These are phyloP conservation scores for Trichosporon ovoides DNA, from an alignment of 1,284 basidiomycete genomes.

Conservation along the genomic window DNA sequence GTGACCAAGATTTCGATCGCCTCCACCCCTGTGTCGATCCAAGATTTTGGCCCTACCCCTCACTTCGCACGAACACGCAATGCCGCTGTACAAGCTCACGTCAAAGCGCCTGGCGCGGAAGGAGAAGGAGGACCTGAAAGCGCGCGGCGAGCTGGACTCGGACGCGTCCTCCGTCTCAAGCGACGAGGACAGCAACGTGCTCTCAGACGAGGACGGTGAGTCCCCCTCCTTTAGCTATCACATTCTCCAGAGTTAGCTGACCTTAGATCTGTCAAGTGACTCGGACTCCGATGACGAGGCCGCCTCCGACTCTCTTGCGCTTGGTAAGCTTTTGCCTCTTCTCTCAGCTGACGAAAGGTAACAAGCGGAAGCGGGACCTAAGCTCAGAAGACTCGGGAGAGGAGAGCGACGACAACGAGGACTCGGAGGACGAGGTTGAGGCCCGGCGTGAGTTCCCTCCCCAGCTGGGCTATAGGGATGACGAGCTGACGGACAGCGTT, in stretches of 20 bases:
- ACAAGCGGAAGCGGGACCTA: slow-evolving; percentile 13
- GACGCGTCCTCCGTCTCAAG: slow-evolving; percentile 63
- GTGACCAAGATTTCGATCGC: neutral
- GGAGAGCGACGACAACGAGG: slow-evolving; percentile 10
- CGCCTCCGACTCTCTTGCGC: slow-evolving; percentile 5
- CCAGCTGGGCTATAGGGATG: too few relatives aligned
- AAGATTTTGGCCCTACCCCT: neutral
- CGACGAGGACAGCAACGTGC: slow-evolving; percentile 46
- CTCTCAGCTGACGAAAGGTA: neutral
- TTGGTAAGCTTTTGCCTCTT: neutral
- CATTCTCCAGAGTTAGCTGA: slow-evolving; percentile 6
- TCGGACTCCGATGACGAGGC: slow-evolving; percentile 8
- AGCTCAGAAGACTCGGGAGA: neutral
- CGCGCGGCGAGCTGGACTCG: neutral
- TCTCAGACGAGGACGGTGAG: slow-evolving; percentile 38
- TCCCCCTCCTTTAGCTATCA: neutral
- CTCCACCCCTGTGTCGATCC: too few relatives aligned
- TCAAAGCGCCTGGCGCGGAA: slow-evolving; percentile 62
- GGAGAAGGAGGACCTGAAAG: slow-evolving; percentile 55
- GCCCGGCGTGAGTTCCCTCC: slow-evolving; percentile 13
- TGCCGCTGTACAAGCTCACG: slow-evolving; percentile 70
- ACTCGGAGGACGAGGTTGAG: neutral
- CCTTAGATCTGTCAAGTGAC: slow-evolving; percentile 10
- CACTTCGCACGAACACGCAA: too few relatives aligned
- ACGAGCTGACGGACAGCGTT: slow-evolving; percentile 34